A percentile compares a stretch with the other conserved stretches of the same genome.
phyloP scores from a whole-genome alignment of 176 grass and related monocot genomes.

The Areca catechu region DNA sequence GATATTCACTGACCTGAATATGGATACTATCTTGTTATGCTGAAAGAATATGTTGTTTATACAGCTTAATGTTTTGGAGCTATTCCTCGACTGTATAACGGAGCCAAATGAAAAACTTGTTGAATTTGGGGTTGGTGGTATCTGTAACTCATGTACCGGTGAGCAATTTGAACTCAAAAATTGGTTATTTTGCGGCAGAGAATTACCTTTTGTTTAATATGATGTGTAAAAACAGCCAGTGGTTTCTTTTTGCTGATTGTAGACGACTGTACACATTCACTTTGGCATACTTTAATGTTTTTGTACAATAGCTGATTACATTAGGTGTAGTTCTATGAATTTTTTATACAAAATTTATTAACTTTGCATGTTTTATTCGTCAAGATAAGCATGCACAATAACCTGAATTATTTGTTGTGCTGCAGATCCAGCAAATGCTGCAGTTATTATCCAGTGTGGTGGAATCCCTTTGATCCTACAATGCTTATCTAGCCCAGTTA shows the following conservation, averaged over 20 bases:
- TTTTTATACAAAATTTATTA: too few species aligned
- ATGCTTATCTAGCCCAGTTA: slow-evolving; percentile 81
- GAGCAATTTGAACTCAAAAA: slow-evolving; percentile 7
- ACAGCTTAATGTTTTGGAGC: slow-evolving; percentile 82
- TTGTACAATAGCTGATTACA: too few species aligned
- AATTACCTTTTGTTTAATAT: too few species aligned
- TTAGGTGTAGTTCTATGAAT: too few species aligned
- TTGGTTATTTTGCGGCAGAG: too few species aligned
- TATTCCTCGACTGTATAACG: slow-evolving; percentile 91
- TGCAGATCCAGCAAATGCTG: slow-evolving; percentile 76
- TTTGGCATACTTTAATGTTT: too few species aligned
- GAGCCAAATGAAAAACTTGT: slow-evolving; percentile 87
- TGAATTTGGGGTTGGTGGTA: slow-evolving; percentile 70
- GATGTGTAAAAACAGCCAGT: too few species aligned
- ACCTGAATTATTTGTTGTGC: not conserved
- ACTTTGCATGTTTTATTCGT: too few species aligned
- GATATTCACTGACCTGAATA: not conserved
- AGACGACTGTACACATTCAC: too few species aligned
- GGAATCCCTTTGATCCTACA: slow-evolving; percentile 79
- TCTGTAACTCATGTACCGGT: slow-evolving; percentile 78
- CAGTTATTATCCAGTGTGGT: slow-evolving; percentile 50
- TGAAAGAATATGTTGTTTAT: not conserved
- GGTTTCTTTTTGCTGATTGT: too few species aligned
- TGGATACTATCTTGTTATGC: not conserved
- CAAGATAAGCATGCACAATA: too few species aligned